Evolutionary conservation across 108 stramenopile genomes (phyloP).

Genomic region (Seminavis robusta): DNA sequence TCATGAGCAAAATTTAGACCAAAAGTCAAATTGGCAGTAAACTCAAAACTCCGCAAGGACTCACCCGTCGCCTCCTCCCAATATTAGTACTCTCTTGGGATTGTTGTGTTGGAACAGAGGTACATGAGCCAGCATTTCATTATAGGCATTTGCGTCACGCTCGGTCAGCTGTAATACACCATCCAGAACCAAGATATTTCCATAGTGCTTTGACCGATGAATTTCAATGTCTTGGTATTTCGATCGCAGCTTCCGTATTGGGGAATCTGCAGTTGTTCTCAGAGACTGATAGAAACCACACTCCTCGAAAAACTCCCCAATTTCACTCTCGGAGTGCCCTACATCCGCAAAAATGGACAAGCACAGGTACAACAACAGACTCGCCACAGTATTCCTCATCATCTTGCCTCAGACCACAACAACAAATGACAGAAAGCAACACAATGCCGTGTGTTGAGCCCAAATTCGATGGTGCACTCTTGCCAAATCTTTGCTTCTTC

Average conservation of each 20-base stretch:
- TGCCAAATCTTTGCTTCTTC: too few species aligned
- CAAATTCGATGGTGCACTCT: too few species aligned
- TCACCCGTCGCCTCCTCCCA: slow-evolving; percentile 81
- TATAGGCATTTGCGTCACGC: slow-evolving; percentile 74
- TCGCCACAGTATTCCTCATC: too few species aligned
- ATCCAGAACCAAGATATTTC: slow-evolving; percentile 66
- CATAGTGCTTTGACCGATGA: slow-evolving; percentile 57
- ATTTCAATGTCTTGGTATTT: slow-evolving; percentile 68
- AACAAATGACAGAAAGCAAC: too few species aligned
- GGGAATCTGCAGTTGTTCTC: slow-evolving; percentile 30
- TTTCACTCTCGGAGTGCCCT: too few species aligned
- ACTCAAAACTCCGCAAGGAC: slow-evolving; percentile 30
- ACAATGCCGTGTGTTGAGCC: too few species aligned
- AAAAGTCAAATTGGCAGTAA: background rate
- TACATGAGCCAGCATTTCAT: slow-evolving; percentile 86
- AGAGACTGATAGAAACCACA: slow-evolving; percentile 50
- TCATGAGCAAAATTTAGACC: background rate
- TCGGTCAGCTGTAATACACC: slow-evolving; percentile 73
- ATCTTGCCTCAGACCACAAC: too few species aligned
- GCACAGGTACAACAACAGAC: too few species aligned
- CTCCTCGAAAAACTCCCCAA: slow-evolving; percentile 29
- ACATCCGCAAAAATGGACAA: too few species aligned
- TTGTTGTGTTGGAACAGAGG: slow-evolving; percentile 71
- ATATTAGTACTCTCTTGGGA: slow-evolving; percentile 49
- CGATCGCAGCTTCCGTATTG: slow-evolving; percentile 53